phyloP scores from a whole-genome alignment of 2,329 filamentous ascomycete genomes.

The Thelonectria rubi region DNA sequence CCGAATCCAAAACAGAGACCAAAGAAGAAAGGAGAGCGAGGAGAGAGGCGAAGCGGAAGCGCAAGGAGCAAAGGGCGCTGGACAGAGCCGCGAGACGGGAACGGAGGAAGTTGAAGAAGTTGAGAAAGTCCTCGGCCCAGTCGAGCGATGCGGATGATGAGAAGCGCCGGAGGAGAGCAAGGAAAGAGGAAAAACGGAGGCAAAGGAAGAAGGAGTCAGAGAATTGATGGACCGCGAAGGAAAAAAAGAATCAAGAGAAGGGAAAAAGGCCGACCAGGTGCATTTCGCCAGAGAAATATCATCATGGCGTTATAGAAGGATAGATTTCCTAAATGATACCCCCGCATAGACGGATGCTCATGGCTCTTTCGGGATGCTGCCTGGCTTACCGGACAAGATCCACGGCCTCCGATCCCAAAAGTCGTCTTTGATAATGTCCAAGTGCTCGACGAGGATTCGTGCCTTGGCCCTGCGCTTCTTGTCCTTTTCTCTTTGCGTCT shows the following conservation, averaged over 20 bases:
- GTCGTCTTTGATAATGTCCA: constrained; percentile 94
- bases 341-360: constrained; percentile 44
- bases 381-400: constrained; percentile 79
- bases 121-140: constrained; percentile 41
- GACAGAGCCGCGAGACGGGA: constrained; percentile 38
- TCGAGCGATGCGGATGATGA: constrained; percentile 51
- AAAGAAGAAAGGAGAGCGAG: constrained; percentile 55
- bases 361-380: constrained; percentile 71
- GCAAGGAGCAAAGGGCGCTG: constrained; percentile 41
- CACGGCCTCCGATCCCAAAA: constrained; percentile 93
- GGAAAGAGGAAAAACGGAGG: constrained; percentile 53
- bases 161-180: constrained; percentile 55
- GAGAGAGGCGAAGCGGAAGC: constrained; percentile 46
- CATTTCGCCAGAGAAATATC: constrained; percentile 30
- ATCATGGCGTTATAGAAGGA: constrained; percentile 42
- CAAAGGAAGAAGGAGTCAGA: constrained; percentile 41
- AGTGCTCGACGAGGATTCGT: constrained; percentile 80
- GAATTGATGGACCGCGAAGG: constrained; percentile 29
- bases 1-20: constrained; percentile 47
- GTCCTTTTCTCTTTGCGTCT: constrained; percentile 84
- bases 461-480: constrained; percentile 84
- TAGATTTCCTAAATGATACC: constrained; percentile 45
- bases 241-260: constrained; percentile 26
- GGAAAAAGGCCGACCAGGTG: constrained; percentile 6
- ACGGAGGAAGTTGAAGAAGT: constrained; percentile 41